These are phyloP conservation scores for Ceratocystis colombiana DNA, from an alignment of 2,329 filamentous ascomycete species.

Conservation along the genomic window DNA sequence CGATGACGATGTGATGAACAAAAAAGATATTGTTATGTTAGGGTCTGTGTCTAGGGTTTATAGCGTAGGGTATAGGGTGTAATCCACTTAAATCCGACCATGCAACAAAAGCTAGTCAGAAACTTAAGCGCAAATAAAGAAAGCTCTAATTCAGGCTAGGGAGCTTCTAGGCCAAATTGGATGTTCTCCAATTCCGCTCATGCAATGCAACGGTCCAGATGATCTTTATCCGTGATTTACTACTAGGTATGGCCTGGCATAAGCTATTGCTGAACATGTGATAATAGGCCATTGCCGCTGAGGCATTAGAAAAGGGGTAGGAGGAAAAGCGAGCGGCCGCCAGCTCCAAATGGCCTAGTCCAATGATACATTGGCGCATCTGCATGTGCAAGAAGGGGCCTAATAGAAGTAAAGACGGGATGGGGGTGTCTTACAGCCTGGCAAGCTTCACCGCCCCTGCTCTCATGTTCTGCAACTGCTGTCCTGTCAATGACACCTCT, in stretches of 20 bases:
- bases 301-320: neutral
- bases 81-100: neutral
- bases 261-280: neutral
- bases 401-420: neutral
- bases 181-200: neutral
- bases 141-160: neutral
- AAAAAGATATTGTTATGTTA: neutral
- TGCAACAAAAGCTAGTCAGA: neutral
- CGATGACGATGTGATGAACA: neutral
- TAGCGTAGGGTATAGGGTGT: neutral
- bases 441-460: neutral
- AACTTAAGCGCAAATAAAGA: neutral
- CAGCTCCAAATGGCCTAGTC: neutral
- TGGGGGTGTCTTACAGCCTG: neutral
- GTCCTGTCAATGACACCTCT: constrained; percentile 2
- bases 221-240: neutral
- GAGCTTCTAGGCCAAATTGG: neutral
- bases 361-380: neutral
- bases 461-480: constrained; percentile 5
- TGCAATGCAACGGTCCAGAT: neutral
- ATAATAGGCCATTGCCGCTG: neutral
- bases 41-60: neutral
- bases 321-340: neutral
- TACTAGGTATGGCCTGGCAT: neutral
- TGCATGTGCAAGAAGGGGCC: neutral